Conservation (phyloP, 148 eudicot genomes). For the Bassia scoparia region DNA sequence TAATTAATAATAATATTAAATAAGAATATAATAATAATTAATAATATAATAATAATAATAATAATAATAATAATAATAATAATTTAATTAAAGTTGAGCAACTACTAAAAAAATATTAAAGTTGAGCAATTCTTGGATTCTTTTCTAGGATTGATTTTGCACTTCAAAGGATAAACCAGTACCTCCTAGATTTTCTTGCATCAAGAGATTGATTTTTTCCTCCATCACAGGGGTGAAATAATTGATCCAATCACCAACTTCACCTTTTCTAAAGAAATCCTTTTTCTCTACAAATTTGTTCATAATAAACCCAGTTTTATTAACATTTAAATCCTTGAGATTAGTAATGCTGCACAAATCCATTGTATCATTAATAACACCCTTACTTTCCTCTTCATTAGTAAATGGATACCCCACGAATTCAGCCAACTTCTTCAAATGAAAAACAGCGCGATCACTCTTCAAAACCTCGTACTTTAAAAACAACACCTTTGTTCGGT, state of each 20-base stretch:
- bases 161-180: constrained; percentile 14
- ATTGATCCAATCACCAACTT: constrained; percentile 15
- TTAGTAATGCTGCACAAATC: constrained; percentile 9
- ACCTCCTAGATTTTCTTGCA: constrained; percentile 9
- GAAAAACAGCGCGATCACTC: neutral
- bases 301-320: constrained; percentile 11
- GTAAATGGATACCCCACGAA: constrained; percentile 11
- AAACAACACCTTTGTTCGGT: constrained; percentile 16
- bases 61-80: too few species aligned
- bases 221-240: constrained; percentile 6
- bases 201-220: constrained; percentile 1
- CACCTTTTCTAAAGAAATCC: constrained; percentile 13
- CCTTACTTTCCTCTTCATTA: neutral
- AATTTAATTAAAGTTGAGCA: too few species aligned
- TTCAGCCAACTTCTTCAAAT: constrained; percentile 5
- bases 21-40: too few species aligned
- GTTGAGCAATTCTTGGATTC: too few species aligned
- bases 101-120: too few species aligned
- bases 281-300: constrained; percentile 14
- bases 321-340: constrained; percentile 14
- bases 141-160: too few species aligned
- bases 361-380: neutral
- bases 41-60: too few species aligned
- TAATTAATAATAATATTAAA: too few species aligned
- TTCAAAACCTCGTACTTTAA: constrained; percentile 10